Base-by-base conservation (phyloP, 306 rosid species). In the Aeschynomene evenia region DNA sequence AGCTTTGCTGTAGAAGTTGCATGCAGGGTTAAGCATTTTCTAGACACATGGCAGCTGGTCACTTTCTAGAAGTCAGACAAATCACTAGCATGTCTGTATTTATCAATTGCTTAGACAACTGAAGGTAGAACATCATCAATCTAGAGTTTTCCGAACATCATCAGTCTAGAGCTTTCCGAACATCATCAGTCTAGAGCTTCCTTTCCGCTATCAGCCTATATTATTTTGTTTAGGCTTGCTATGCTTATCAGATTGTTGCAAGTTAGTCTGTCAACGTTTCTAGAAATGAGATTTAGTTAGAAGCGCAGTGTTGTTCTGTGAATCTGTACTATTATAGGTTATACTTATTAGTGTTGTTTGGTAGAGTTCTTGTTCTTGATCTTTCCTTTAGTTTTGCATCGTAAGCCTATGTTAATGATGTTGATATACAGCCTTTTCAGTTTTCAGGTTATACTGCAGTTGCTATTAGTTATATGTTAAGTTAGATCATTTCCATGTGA, bases 31-130 rank as follows among this genome's bases (percentile, higher is more conserved):
- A 71, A 63, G 70, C 85, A 66, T 77, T 73, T 74, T 72, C 68
- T 84, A 84, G 88, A 67, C 70, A 78, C 83, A 66, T 77, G 66
- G 70, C 86, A 85, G 83, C 81, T 64, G 80, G 76, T 39, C 77
- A 71, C 77, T 68, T 20, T 80, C 81, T 79, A 83, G 85, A 82
- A 80, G 95, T 57, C 87, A 66, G 87, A 77, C 34, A 81, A 84
- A 75, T 74, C 74, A 39, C 61, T 81, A 85, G 90, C 82, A 71
- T 77, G 71, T 56, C 75, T 65, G 59, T 75, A 42, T 52, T 77
- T 51, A 73, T 43, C 69, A 42, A 58, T 71, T 63, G 79, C 70
- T 36, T 81, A 83, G 85, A 71, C 74, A 77, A 52, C 65, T 16
- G 74, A 79, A 77, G 84, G 59, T 83, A 88, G 95, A 77, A 69